phyloP scores from a whole-genome alignment of 2,329 filamentous ascomycete genomes.

The Aureobasidium zeae region DNA sequence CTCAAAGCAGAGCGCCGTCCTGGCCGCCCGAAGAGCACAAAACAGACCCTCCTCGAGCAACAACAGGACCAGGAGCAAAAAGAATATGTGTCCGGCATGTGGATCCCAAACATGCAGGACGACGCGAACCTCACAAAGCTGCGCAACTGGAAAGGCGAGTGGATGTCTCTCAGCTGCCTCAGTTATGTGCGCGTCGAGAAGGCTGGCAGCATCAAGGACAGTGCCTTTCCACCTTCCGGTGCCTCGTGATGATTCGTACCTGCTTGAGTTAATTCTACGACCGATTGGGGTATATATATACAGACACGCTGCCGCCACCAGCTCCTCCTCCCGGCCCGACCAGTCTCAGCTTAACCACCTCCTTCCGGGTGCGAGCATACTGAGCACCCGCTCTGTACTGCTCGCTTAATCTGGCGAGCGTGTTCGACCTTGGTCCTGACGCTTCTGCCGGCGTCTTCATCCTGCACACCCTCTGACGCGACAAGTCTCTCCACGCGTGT shows the following conservation, averaged over 20 bases:
- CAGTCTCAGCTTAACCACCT: not conserved
- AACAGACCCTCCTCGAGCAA: slow-evolving; percentile 67
- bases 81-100: slow-evolving; percentile 77
- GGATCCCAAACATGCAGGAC: slow-evolving; percentile 70
- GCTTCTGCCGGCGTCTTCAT: slow-evolving; percentile 42
- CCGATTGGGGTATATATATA: no score
- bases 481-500: slow-evolving; percentile 35
- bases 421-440: slow-evolving; percentile 83
- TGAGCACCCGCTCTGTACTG: slow-evolving; percentile 38
- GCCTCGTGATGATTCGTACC: slow-evolving; percentile 22
- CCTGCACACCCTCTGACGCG: slow-evolving; percentile 33
- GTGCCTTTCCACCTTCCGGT: slow-evolving; percentile 63
- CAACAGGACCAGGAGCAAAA: slow-evolving; percentile 62
- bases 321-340: not conserved
- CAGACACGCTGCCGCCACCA: no score
- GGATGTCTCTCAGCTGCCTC: slow-evolving; percentile 67
- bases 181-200: slow-evolving; percentile 67
- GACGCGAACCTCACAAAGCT: slow-evolving; percentile 56
- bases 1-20: slow-evolving; percentile 62
- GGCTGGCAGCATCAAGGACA: slow-evolving; percentile 55
- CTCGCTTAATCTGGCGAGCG: slow-evolving; percentile 66
- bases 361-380: slow-evolving; percentile 19
- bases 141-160: slow-evolving; percentile 70
- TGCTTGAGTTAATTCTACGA: not conserved
- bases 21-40: slow-evolving; percentile 67